Percentiles rank a stretch among this genome's conserved stretches.
These are phyloP conservation scores for Cylindrotheca fusiformis DNA, from an alignment of 108 stramenopile species.

Conservation along the genomic window DNA sequence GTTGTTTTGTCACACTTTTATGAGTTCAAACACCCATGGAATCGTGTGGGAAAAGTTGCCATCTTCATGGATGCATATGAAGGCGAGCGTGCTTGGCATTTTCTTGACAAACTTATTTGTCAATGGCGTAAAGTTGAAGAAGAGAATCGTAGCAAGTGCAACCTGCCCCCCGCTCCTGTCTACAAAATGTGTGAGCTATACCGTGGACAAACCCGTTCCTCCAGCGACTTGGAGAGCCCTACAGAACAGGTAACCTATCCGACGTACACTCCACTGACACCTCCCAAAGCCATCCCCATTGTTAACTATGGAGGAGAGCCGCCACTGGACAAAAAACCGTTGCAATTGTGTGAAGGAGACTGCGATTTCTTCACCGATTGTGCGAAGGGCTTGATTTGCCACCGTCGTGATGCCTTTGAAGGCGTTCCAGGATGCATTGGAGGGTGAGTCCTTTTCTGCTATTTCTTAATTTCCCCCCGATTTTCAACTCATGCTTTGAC, in stretches of 20 bases:
- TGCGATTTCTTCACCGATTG: constrained; percentile 67
- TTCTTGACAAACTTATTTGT: constrained; percentile 44
- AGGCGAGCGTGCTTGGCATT: constrained; percentile 25
- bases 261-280: constrained; percentile 5
- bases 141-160: constrained; percentile 26
- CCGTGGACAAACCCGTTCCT: constrained; percentile 30
- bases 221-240: constrained; percentile 21
- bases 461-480: no score
- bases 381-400: constrained; percentile 44
- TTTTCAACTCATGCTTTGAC: neutral
- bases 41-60: constrained; percentile 30
- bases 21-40: constrained; percentile 25
- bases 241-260: constrained; percentile 1
- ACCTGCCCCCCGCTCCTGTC: constrained; percentile 31
- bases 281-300: constrained; percentile 21
- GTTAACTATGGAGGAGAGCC: constrained; percentile 24
- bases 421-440: constrained; percentile 63
- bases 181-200: constrained; percentile 44
- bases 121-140: constrained; percentile 37
- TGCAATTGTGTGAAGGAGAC: constrained; percentile 55
- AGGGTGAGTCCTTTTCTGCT: constrained; percentile 6
- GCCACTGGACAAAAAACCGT: constrained; percentile 26
- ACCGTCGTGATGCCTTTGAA: constrained; percentile 32
- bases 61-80: constrained; percentile 42
- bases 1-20: constrained; percentile 49